A percentile compares a stretch with the other conserved stretches of the same genome.
Evolutionary conservation across 1,284 basidiomycete species (phyloP).

Genomic region (Sphagnurus paluster): DNA sequence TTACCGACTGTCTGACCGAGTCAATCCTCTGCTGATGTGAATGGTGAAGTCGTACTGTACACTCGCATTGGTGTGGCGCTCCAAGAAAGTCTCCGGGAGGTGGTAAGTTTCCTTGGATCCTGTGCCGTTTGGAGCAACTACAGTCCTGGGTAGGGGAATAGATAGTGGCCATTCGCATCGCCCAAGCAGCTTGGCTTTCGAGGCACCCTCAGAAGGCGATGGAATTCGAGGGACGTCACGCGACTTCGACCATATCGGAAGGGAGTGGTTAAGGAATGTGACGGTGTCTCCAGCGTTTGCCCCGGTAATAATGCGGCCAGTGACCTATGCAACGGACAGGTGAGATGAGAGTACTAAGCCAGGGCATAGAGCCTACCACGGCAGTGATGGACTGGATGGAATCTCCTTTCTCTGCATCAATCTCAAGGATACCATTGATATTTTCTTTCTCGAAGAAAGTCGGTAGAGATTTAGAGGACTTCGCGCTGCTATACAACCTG

Average conservation of each 20-base stretch:
- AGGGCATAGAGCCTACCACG: conserved; percentile 28
- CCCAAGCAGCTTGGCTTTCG: conserved; percentile 40
- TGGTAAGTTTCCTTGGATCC: conserved; percentile 36
- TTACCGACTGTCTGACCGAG: conserved; percentile 46
- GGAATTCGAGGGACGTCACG: conserved; percentile 35
- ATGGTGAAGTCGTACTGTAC: conserved; percentile 48
- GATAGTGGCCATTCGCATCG: conserved; percentile 45
- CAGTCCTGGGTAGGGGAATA: conserved; percentile 40
- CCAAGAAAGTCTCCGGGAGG: conserved; percentile 49
- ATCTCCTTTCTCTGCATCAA: conserved; percentile 45
- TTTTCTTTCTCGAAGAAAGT: conserved; percentile 52
- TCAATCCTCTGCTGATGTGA: conserved; percentile 42
- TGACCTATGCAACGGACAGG: conserved; percentile 30
- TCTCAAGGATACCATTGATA: conserved; percentile 42
- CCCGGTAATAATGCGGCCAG: conserved; percentile 48
- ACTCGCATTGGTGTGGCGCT: conserved; percentile 43
- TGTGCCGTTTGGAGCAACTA: conserved; percentile 33
- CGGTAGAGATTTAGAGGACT: conserved; percentile 44
- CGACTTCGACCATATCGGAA: conserved; percentile 47
- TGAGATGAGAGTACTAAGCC: background rate
- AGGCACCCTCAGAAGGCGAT: conserved; percentile 37
- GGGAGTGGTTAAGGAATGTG: conserved; percentile 41
- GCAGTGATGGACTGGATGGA: conserved; percentile 45
- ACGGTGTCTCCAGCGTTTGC: conserved; percentile 38
- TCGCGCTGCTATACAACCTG: conserved; percentile 46